Conservation (phyloP, 1,139 yeast genomes). For the Keqinozyma sinolaborantium region DNA sequence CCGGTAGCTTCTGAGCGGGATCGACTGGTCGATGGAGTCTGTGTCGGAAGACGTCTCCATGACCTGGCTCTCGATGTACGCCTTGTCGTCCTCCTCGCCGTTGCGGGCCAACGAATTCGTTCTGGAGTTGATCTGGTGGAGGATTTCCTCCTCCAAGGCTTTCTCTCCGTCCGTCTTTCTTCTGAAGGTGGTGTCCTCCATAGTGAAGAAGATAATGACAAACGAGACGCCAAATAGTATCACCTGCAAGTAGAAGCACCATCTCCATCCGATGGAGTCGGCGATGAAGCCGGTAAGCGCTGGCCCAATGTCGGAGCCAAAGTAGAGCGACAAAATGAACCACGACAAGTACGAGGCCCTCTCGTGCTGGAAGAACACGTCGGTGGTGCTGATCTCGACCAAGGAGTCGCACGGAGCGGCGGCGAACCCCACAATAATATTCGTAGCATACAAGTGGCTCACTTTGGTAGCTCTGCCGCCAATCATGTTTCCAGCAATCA, state of each 20-base stretch:
- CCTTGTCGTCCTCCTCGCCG: constrained; percentile 3
- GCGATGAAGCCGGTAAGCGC: constrained; percentile 42
- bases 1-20: constrained; percentile 28
- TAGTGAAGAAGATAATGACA: constrained; percentile 34
- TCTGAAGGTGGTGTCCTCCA: constrained; percentile 45
- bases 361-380: constrained; percentile 47
- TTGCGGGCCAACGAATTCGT: constrained; percentile 8
- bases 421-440: constrained; percentile 37
- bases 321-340: constrained; percentile 40
- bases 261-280: constrained; percentile 38
- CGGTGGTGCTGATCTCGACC: constrained; percentile 46
- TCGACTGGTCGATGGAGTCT: constrained; percentile 15
- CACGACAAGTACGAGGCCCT: constrained; percentile 37
- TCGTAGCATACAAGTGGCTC: constrained; percentile 24
- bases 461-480: constrained; percentile 31
- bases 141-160: constrained; percentile 17
- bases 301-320: constrained; percentile 44
- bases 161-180: constrained; percentile 13
- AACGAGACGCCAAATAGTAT: constrained; percentile 46
- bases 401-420: constrained; percentile 51
- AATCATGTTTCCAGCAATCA: constrained; percentile 29
- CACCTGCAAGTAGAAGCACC: constrained; percentile 43
- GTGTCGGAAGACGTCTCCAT: constrained; percentile 6
- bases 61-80: constrained; percentile 6
- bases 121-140: constrained; percentile 23